Base-by-base conservation (phyloP, 2,329 filamentous ascomycete genomes). In the Pseudopithomyces chartarum region DNA sequence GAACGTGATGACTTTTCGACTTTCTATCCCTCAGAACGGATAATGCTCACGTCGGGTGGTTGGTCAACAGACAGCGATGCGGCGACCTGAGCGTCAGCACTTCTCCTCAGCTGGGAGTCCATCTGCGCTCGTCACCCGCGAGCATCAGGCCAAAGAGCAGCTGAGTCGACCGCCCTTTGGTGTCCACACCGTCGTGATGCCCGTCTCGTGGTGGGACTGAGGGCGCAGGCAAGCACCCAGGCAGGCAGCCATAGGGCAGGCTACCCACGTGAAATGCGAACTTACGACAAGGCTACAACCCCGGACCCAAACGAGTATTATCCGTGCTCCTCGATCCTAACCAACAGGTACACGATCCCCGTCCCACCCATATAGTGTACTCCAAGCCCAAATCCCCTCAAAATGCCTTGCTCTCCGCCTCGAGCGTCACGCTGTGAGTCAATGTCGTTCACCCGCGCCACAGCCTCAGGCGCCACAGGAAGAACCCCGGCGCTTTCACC, bases 21-120 rank as follows among this genome's bases (percentile, higher is more conserved):
- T 7, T n/a, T 29, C 26, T 29, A 29, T 8, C 8, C 26, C 8
- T 29, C 8, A 29, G 17, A 26, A 26, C 11, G 2, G 26, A 2
- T 4, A 23, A 1, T n/a, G 33, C 46, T 39, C 46, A 49, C 33
- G 46, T 20, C 3, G 11, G 20, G 12, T 19, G 42, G 19, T 44
- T 26, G 45, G 29, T 23, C 51, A 46, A 10, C 20, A 20, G 13
- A 33, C 34, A 32, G 52, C 19, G 22, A 20, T 13, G n/a, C 7
- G 52, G 43, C 26, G 36, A 33, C 53, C 38, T 45, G 32, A 50
- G 44, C 43, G 26, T 51, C 38, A 42, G 38, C 48, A 43, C 22
- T 26, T 26, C 23, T 32, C 33, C 23, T 50, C 53, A 38, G 46
- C 53, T n/a, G 8, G n/a, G 12, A 39, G 22, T 23, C 19, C 40